Evolutionary conservation across 2,329 filamentous ascomycete species (phyloP), one percentile per base, ranked within the genome.

Genomic region (Ophiosphaerella korrae): DNA sequence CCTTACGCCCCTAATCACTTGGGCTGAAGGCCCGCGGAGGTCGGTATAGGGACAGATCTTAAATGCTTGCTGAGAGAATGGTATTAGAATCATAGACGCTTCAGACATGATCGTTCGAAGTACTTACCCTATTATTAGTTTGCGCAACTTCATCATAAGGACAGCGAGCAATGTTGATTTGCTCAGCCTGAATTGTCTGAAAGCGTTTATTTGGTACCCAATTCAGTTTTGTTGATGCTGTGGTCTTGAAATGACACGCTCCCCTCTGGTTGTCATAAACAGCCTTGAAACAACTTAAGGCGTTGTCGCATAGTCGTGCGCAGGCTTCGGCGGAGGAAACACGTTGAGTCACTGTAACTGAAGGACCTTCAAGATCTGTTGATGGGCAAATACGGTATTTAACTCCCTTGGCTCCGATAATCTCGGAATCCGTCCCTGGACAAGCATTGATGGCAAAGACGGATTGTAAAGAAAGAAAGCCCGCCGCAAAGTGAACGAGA

Each of bases 21-120:
- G 60, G 7, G 50, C 58, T 21, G 26, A 66, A 7, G 41, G 45
- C 11, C 64, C 64, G 5, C 61, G 58, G 14, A 66, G 44, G 40
- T 67, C 60, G 4, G 64, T 65, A n/a, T 57, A 58, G 8, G 50
- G 55, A 45, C 64, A 67, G 21, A 67, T 48, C 16, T 55, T 63
- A 52, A 56, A 67, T 14, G 16, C 48, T 53, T 62, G 57, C 60
- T 66, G 13, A 26, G n/a, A 31, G n/a, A 21, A 48, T 41, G 45
- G 23, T 42, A 33, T 34, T 31, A 35, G 9, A 5, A 13, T 11
- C 2, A 11, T 8, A 18, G 16, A 8, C 2, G 9, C 29, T 14
- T 24, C 16, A 3, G 8, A 7, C 31, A 42, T n/a, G 8, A 29
- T 42, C 5, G 16, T 23, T 39, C 23, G 37, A 14, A 31, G 11